A percentile compares a stretch with the other conserved stretches of the same genome.
These are phyloP conservation scores for Mycena citricolor DNA, from an alignment of 1,284 basidiomycete species.

Conservation along the genomic window DNA sequence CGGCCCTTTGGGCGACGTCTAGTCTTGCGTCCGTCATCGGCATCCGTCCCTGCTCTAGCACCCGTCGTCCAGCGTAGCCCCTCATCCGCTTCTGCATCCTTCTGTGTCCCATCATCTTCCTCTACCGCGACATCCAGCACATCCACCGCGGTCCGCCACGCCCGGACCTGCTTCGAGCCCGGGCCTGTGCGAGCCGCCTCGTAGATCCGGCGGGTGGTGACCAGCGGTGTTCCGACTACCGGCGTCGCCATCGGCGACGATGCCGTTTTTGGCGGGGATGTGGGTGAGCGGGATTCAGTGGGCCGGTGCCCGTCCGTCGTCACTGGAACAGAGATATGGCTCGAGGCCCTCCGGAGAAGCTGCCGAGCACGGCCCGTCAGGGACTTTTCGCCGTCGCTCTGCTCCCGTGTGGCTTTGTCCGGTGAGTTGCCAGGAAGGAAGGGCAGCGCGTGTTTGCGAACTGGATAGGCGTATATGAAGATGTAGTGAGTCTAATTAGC, in stretches of 20 bases:
- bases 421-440: slow-evolving; percentile 3
- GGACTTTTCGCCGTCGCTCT: too few species aligned
- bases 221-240: too few species aligned
- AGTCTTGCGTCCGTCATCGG: too few species aligned
- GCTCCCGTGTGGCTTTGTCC: too few species aligned
- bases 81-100: background rate
- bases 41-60: slow-evolving; percentile 16
- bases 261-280: background rate
- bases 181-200: slow-evolving; percentile 17
- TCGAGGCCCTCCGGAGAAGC: background rate
- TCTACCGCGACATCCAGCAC: slow-evolving; percentile 7
- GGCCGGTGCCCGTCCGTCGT: slow-evolving; percentile 1
- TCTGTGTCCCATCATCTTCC: too few species aligned
- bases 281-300: slow-evolving; percentile 5
- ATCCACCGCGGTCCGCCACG: slow-evolving; percentile 16
- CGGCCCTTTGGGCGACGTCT: too few species aligned
- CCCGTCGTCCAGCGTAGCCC: too few species aligned
- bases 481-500: background rate
- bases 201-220: slow-evolving; percentile 21
- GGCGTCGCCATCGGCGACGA: slow-evolving; percentile 5
- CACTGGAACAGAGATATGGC: background rate
- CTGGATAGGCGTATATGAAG: slow-evolving; percentile 1
- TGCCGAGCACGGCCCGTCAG: too few species aligned
- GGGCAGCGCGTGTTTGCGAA: slow-evolving; percentile 13
- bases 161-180: slow-evolving; percentile 2